phyloP scores from a whole-genome alignment of 2,329 filamentous ascomycete species.

The Aureobasidium sp. region DNA sequence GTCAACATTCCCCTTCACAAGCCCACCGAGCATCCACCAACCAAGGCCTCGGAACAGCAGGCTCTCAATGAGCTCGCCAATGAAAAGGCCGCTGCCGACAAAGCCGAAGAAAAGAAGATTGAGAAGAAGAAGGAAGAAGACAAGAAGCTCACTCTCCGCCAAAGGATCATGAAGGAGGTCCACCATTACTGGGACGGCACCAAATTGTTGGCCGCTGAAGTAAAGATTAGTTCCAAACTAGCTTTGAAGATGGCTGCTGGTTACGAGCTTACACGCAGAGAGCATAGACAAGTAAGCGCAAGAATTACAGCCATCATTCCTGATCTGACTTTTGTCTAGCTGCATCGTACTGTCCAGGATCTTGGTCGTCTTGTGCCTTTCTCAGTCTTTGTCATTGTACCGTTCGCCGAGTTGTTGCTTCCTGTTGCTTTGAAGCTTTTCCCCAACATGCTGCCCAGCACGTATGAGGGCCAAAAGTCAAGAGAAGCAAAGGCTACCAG shows the following conservation, averaged over 20 bases:
- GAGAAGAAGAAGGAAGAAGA: conserved; percentile 60
- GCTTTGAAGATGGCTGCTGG: conserved; percentile 96
- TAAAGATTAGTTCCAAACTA: conserved; percentile 84
- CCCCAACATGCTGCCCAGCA: conserved; percentile 95
- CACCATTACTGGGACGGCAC: conserved; percentile 98
- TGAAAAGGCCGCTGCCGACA: conserved; percentile 47
- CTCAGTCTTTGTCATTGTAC: conserved; percentile 93
- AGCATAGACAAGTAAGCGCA: conserved; percentile 63
- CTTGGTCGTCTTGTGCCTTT: conserved; percentile 89
- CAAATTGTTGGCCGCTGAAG: conserved; percentile 84
- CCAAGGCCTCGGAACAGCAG: conserved; percentile 40
- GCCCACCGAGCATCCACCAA: conserved; percentile 42
- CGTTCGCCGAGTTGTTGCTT: conserved; percentile 87
- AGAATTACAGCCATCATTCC: conserved; percentile 17
- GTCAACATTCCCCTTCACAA: conserved; percentile 31
- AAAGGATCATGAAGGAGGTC: conserved; percentile 91
- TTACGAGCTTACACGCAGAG: conserved; percentile 90
- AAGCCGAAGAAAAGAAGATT: conserved; percentile 48
- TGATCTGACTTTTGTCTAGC: conserved; percentile 27
- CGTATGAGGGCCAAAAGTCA: conserved; percentile 85
- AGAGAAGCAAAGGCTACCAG: conserved; percentile 81
- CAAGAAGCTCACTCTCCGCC: conserved; percentile 80
- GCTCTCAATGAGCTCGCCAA: conserved; percentile 57
- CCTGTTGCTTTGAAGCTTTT: conserved; percentile 90
- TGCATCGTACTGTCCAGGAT: conserved; percentile 89